Evolutionary conservation across 2,329 filamentous ascomycete genomes (phyloP).

Genomic region (Septoria linicola): DNA sequence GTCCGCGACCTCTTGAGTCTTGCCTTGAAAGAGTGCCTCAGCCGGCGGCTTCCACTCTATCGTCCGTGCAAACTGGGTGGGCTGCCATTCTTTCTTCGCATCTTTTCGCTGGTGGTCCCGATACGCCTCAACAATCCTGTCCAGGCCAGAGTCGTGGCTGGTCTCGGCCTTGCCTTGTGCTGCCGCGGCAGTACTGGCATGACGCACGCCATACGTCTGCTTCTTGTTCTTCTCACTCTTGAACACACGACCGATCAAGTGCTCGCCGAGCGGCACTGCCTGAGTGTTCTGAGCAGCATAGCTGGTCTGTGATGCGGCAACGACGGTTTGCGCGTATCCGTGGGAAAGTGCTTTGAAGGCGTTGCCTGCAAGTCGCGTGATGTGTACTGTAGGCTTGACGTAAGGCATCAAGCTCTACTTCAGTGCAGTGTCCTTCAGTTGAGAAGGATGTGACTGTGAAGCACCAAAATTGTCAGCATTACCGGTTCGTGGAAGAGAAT

Average conservation of each 20-base stretch:
- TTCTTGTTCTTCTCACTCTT: conserved; percentile 35
- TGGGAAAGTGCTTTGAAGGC: conserved; percentile 83
- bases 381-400: conserved; percentile 69
- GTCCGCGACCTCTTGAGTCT: conserved; percentile 38
- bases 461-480: conserved; percentile 22
- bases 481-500: neutral
- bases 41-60: conserved; percentile 77
- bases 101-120: conserved; percentile 72
- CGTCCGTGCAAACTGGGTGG: conserved; percentile 83
- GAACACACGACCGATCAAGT: conserved; percentile 51
- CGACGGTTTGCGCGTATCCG: conserved; percentile 96
- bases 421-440: conserved; percentile 59
- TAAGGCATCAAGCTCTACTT: conserved; percentile 78
- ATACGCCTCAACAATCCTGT: conserved; percentile 88
- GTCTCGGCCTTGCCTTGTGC: conserved; percentile 37
- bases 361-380: conserved; percentile 80
- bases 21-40: conserved; percentile 39
- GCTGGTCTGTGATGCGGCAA: conserved; percentile 87
- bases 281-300: conserved; percentile 65
- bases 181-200: conserved; percentile 38
- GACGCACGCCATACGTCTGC: conserved; percentile 38
- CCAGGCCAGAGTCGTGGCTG: conserved; percentile 59
- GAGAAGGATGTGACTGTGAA: conserved; percentile 49
- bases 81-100: conserved; percentile 76
- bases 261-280: conserved; percentile 54